Conservation (phyloP, 768 basidiomycete genomes). For the Collybia nuda region DNA sequence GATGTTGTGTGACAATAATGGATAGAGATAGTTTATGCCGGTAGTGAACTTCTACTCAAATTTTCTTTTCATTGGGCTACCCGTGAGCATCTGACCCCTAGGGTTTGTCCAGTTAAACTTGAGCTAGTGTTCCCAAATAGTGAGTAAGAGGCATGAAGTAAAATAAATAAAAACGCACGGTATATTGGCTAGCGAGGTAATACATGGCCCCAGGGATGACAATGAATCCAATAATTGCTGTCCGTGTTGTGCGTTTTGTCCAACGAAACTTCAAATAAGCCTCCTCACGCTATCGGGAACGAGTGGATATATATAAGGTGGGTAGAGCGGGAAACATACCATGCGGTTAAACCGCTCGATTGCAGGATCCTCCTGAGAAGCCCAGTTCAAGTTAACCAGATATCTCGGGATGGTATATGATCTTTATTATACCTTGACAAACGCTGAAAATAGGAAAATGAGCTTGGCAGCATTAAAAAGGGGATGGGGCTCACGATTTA, state of each 20-base stretch:
- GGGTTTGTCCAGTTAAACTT: slow-evolving; percentile 57
- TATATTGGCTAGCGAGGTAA: slow-evolving; percentile 44
- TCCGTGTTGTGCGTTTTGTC: slow-evolving; percentile 66
- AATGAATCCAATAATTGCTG: slow-evolving; percentile 60
- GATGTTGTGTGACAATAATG: not conserved
- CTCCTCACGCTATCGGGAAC: slow-evolving; percentile 64
- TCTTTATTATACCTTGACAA: slow-evolving; percentile 48
- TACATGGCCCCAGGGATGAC: slow-evolving; percentile 61
- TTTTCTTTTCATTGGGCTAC: slow-evolving; percentile 16
- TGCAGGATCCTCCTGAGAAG: slow-evolving; percentile 50
- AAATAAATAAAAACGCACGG: slow-evolving; percentile 28
- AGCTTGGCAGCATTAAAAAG: slow-evolving; percentile 4
- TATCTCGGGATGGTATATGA: not conserved
- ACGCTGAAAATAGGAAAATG: slow-evolving; percentile 36
- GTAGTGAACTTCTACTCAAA: slow-evolving; percentile 7
- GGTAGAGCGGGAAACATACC: slow-evolving; percentile 28
- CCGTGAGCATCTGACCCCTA: slow-evolving; percentile 37
- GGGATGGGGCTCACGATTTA: slow-evolving; percentile 48
- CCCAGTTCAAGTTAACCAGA: not conserved
- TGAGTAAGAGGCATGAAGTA: not conserved
- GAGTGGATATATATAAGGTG: slow-evolving; percentile 5
- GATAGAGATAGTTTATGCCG: not conserved
- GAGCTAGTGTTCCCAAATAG: slow-evolving; percentile 7
- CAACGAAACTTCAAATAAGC: slow-evolving; percentile 84
- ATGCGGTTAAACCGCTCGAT: slow-evolving; percentile 56